Base-by-base conservation (phyloP, 306 rosid species). In the Echinosophora koreensis region DNA sequence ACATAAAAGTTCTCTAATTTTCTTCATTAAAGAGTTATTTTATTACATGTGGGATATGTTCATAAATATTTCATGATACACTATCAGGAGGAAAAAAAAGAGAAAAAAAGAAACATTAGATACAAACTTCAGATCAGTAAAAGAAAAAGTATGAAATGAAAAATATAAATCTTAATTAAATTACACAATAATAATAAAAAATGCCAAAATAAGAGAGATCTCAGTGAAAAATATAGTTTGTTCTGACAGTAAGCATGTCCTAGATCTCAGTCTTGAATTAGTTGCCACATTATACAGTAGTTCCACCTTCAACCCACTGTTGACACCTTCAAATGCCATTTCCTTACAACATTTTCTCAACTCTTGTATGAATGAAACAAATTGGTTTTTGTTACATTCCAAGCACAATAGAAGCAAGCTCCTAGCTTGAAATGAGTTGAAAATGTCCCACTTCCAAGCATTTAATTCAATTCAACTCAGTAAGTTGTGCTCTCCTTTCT, bases 401-500 rank as follows among this genome's bases (percentile, higher is more conserved):
- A 81, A 69, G 22, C 5, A 5, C 55, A 57, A 37, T 71, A 69
- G 61, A 44, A 61, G 39, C 64, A 70, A 68, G 42, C 55, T 42
- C 42, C 17, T 57, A 63, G 66, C 74, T 77, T 65, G 41, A 71
- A 64, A 57, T 57, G 82, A 72, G 66, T 71, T 56, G 32, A 77
- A 65, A 71, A 51, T 58, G 16, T 60, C 60, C 18, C 57, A 72
- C 46, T 72, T 73, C 32, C 58, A 77, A 82, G 81, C 63, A 16
- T 66, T 76, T 1, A 42, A 80, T 62, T 91, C 88, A 91, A 56
- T 91, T 87, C 82, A 93, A 73, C 79, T 91, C 97, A 12, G 93
- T 87, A 60, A 93, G 89, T 73, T 82, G 98, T 32, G 98, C 98
- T 88, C 98, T 85, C 71, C 95, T 89, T 82, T 87, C 87, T 61